Evolutionary conservation across 441 rosid species (phyloP).

Genomic region (Euphorbia schlechtendalii): DNA sequence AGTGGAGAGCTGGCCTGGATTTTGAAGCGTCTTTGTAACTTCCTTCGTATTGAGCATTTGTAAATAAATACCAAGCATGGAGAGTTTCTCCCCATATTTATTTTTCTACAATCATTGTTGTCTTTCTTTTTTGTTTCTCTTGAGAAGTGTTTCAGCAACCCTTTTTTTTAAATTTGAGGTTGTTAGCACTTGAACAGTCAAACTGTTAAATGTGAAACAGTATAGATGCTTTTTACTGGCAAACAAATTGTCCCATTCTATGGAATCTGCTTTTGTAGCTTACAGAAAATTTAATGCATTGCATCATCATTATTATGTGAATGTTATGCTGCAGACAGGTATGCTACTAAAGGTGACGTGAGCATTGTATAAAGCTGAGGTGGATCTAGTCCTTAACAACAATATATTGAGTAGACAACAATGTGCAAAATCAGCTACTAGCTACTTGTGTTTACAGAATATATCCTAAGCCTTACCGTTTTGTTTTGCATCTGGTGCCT

Average conservation of each 20-base stretch:
- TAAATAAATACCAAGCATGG: constrained; percentile 13
- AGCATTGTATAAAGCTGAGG: not conserved
- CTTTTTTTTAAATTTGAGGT: not conserved
- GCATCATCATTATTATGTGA: not conserved
- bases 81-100: constrained; percentile 12
- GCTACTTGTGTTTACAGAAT: not conserved
- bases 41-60: constrained; percentile 17
- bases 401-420: not conserved
- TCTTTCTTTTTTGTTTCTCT: not conserved
- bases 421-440: constrained; percentile 8
- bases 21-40: constrained; percentile 4
- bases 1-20: constrained; percentile 12
- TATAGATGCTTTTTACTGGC: not conserved
- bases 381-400: constrained; percentile 1
- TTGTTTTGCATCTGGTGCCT: constrained; percentile 52
- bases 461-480: constrained; percentile 34
- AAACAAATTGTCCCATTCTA: not conserved
- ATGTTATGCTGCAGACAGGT: not conserved
- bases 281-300: not conserved
- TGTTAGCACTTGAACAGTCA: not conserved
- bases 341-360: not conserved
- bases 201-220: not conserved
- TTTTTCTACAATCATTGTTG: not conserved
- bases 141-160: not conserved
- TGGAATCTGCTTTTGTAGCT: not conserved